Conservation (phyloP, 345 rosid genomes). For the Passiflora organensis region DNA sequence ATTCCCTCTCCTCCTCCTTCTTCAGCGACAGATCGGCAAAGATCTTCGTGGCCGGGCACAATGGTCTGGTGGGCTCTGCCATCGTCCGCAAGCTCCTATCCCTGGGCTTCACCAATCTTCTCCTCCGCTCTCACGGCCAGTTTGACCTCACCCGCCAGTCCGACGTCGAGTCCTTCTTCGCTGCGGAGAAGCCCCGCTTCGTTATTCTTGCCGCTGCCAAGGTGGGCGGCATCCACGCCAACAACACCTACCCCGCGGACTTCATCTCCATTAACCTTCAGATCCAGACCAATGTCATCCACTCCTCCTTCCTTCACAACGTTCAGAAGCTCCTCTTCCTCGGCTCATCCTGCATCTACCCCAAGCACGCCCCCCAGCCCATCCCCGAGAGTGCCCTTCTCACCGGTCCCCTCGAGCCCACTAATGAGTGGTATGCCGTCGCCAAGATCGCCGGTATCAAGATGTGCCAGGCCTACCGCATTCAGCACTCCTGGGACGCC, state of each 20-base stretch:
- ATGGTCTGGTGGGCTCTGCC: conserved; percentile 90
- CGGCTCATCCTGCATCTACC: conserved; percentile 94
- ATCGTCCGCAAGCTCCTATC: conserved; percentile 66
- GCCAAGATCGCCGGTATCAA: conserved; percentile 94
- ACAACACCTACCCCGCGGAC: conserved; percentile 92
- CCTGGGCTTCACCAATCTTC: conserved; percentile 57
- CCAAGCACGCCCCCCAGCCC: conserved; percentile 89
- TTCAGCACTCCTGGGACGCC: conserved; percentile 73
- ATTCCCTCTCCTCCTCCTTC: conserved; percentile 38
- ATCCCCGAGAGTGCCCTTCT: conserved; percentile 75
- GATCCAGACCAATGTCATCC: conserved; percentile 88
- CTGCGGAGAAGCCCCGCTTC: conserved; percentile 54
- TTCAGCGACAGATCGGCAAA: conserved; percentile 63
- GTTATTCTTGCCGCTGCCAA: conserved; percentile 89
- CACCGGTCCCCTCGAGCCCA: conserved; percentile 81
- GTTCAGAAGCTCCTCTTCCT: conserved; percentile 76
- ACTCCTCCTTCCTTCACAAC: conserved; percentile 60
- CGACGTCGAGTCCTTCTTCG: conserved; percentile 71
- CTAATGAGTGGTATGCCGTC: conserved; percentile 91
- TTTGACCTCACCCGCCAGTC: conserved; percentile 84
- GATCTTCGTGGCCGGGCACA: conserved; percentile 93
- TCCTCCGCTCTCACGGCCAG: conserved; percentile 66
- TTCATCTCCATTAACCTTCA: conserved; percentile 88
- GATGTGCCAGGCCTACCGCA: conserved; percentile 87
- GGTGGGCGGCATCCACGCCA: conserved; percentile 96